Evolutionary conservation across 192 early-diverging fungal genomes (phyloP).

Genomic region (Coemansia sp.): DNA sequence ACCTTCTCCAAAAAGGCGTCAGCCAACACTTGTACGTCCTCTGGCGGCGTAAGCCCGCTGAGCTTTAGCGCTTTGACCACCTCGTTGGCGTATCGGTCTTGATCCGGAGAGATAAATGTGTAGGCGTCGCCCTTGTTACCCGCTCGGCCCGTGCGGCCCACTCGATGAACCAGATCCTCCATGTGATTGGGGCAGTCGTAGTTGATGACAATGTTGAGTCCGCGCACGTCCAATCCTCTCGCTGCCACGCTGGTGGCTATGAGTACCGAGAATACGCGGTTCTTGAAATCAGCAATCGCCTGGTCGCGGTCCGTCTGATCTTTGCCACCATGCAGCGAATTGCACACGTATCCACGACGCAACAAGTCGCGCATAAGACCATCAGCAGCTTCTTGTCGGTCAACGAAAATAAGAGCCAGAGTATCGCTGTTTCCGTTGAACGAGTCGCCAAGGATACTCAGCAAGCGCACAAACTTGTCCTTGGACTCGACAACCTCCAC

Average conservation of each 20-base stretch:
- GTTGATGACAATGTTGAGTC: constrained; percentile 92
- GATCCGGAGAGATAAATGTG: constrained; percentile 94
- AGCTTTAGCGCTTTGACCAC: constrained; percentile 88
- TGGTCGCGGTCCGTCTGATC: constrained; percentile 90
- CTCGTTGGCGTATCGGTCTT: constrained; percentile 91
- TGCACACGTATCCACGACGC: constrained; percentile 83
- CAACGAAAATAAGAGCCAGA: constrained; percentile 89
- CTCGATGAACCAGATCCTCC: constrained; percentile 99
- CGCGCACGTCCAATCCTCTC: constrained; percentile 93
- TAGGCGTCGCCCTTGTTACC: constrained; percentile 97
- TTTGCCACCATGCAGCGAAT: constrained; percentile 95
- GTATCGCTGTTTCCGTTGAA: constrained; percentile 73
- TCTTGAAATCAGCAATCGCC: constrained; percentile 94
- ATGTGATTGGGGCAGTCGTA: constrained; percentile 98
- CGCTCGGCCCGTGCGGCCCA: constrained; percentile 96
- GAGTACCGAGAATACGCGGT: constrained; percentile 82
- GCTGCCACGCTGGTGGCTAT: constrained; percentile 98
- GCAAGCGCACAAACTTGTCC: constrained; percentile 83
- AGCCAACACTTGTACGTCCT: constrained; percentile 76
- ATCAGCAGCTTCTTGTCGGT: constrained; percentile 95
- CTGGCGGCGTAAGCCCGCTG: constrained; percentile 73
- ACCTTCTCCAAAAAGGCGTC: constrained; percentile 60
- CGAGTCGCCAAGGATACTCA: constrained; percentile 86
- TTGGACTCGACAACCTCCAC: constrained; percentile 83
- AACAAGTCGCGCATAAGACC: constrained; percentile 82